Evolutionary conservation across 2,329 filamentous ascomycete species (phyloP).

Genomic region (Cryphonectria parasitica): DNA sequence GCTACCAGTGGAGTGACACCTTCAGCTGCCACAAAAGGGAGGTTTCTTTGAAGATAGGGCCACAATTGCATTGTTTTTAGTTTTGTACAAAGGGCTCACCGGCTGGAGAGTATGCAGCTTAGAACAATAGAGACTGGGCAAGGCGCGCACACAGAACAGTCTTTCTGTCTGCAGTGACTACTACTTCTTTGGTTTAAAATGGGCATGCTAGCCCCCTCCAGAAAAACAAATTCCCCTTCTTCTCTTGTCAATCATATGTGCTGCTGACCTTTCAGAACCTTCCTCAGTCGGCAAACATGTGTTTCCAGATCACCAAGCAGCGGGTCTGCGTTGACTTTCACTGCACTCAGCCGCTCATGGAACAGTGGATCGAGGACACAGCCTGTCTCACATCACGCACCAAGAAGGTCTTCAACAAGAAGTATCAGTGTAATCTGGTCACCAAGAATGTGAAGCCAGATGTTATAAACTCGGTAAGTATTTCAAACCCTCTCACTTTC

Average conservation of each 20-base stretch:
- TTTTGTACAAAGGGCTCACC: background rate
- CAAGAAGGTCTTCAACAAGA: background rate
- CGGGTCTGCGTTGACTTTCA: background rate
- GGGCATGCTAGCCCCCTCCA: background rate
- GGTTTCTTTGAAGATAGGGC: background rate
- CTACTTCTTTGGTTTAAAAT: background rate
- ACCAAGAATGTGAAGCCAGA: constrained; percentile 3
- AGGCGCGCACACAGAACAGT: background rate
- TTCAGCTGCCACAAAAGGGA: too few relatives aligned
- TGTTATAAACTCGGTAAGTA: background rate
- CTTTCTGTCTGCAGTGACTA: background rate
- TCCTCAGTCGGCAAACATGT: background rate
- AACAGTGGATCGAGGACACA: background rate
- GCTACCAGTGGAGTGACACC: too few relatives aligned
- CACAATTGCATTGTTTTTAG: background rate
- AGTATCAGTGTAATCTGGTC: background rate
- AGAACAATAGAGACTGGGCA: background rate
- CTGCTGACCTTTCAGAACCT: background rate
- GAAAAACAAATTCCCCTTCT: background rate
- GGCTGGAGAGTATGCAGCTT: background rate
- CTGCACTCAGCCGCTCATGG: background rate
- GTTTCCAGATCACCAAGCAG: constrained; percentile 8
- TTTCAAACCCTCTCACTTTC: background rate
- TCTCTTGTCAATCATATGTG: background rate
- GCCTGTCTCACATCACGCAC: background rate